Conservation (phyloP, 2,329 filamentous ascomycete species). For the Akanthomyces lecanii region DNA sequence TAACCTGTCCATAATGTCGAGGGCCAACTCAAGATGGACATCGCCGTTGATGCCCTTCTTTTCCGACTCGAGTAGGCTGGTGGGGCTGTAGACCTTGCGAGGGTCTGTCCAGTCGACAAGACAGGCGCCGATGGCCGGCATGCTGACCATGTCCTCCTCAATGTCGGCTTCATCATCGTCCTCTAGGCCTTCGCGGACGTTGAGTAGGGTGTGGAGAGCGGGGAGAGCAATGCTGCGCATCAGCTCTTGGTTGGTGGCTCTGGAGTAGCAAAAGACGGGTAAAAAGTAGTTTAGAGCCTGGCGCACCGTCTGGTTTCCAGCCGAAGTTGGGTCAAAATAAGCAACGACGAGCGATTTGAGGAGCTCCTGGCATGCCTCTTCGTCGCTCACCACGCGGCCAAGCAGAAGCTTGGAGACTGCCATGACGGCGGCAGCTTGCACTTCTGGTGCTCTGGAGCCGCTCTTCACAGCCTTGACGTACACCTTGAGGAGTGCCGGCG, state of each 20-base stretch:
- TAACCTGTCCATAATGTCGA: slow-evolving; percentile 71
- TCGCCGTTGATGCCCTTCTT: slow-evolving; percentile 67
- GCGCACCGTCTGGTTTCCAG: slow-evolving; percentile 73
- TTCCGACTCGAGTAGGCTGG: slow-evolving; percentile 47
- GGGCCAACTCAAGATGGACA: slow-evolving; percentile 75
- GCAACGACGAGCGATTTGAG: slow-evolving; percentile 78
- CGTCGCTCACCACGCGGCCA: slow-evolving; percentile 70
- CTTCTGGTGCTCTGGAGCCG: slow-evolving; percentile 62
- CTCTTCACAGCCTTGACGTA: slow-evolving; percentile 77
- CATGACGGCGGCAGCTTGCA: slow-evolving; percentile 76
- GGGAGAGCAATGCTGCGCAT: slow-evolving; percentile 73
- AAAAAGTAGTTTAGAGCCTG: slow-evolving; percentile 92
- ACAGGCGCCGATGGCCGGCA: slow-evolving; percentile 74
- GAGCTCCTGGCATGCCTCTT: slow-evolving; percentile 64
- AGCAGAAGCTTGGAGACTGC: slow-evolving; percentile 85
- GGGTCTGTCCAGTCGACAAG: slow-evolving; percentile 95
- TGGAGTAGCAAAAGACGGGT: slow-evolving; percentile 87
- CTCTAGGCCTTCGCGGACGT: slow-evolving; percentile 66
- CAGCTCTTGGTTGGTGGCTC: slow-evolving; percentile 73
- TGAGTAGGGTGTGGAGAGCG: slow-evolving; percentile 70
- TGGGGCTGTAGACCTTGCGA: slow-evolving; percentile 63
- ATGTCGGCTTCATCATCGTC: slow-evolving; percentile 74
- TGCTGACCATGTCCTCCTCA: slow-evolving; percentile 72
- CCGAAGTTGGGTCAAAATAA: slow-evolving; percentile 85
- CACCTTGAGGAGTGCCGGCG: slow-evolving; percentile 73